These are phyloP conservation scores for Silybum marianum DNA, from an alignment of 129 eudicot species.

Conservation along the genomic window DNA sequence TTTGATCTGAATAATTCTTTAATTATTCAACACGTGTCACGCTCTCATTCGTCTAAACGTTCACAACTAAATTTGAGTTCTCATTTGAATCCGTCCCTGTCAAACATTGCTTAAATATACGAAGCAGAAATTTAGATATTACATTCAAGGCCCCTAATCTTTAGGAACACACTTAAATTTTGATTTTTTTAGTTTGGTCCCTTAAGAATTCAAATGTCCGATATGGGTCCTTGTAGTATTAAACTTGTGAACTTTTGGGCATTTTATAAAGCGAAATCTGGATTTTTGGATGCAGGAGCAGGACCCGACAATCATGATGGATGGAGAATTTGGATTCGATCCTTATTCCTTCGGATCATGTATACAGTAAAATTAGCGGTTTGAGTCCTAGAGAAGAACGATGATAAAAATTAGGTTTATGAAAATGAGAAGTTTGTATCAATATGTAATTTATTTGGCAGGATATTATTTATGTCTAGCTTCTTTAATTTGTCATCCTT, in stretches of 20 bases:
- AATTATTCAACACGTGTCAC: no score
- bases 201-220: not conserved
- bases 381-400: conserved; percentile 42
- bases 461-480: conserved; percentile 31
- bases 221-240: not conserved
- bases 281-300: conserved; percentile 62
- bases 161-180: not conserved
- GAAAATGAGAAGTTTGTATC: conserved; percentile 47
- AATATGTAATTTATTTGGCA: conserved; percentile 43
- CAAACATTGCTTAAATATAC: no score
- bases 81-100: no score
- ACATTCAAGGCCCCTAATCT: not conserved
- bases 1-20: no score
- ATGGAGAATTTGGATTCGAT: conserved; percentile 64
- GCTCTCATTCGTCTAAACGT: no score
- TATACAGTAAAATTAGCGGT: conserved; percentile 28
- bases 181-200: conserved; percentile 1
- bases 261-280: not conserved
- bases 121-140: no score
- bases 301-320: conserved; percentile 51
- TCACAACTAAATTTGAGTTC: no score
- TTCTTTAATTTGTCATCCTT: conserved; percentile 25
- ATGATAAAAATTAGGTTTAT: conserved; percentile 32
- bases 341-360: conserved; percentile 55
- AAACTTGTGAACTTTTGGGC: not conserved